Base-by-base conservation (phyloP, 805 yeast species). In the Schwanniomyces occidentalis region DNA sequence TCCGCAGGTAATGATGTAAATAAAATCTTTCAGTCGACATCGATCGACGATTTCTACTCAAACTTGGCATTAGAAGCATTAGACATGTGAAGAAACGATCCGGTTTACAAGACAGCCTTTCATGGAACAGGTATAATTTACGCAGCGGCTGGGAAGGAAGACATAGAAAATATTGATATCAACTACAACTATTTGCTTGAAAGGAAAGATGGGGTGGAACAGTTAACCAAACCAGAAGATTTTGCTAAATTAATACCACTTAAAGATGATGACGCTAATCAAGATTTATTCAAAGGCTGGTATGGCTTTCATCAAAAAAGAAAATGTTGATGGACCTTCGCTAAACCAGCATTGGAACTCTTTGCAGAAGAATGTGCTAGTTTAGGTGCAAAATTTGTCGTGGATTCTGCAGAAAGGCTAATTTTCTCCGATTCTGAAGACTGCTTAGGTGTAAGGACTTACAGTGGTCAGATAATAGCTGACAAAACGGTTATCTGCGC, bases 1-100 rank as follows among this genome's bases (percentile, higher is more conserved):
- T 65, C 76, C 2, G 77, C 79, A 16, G 69, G 76, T 6, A 65
- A 62, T 39, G 80, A 75, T 42, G 56, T 58, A 34, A 74, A 75
- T 44, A 73, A 75, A 46, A 73, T 75, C 32, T 60, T 75, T 12
- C 54, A 78, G 32, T 58, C 71, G 1, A 78, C 73, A 39, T 74
- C 75, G 40, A 50, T 63, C 5, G 75, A 71, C 33, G 30, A 54
- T 22, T 48, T 58, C 16, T 73, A 74, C 37, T 52, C 76, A 4
- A 52, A 54, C 26, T 41, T 75, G 43, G 59, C 73, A 4, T 54
- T 71, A 3, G 78, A 75, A 44, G 77, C 79, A 1, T 47, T 69
- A 26, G 38, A 51, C 8, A 37, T 51, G 36, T 72, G 76, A 73
- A 52, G 49, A 53, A 14, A 44, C 2, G 61, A 68, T 34, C 61